These are phyloP conservation scores for Aphanomyces stellatus DNA, from an alignment of 352 stramenopile species.

Conservation along the genomic window DNA sequence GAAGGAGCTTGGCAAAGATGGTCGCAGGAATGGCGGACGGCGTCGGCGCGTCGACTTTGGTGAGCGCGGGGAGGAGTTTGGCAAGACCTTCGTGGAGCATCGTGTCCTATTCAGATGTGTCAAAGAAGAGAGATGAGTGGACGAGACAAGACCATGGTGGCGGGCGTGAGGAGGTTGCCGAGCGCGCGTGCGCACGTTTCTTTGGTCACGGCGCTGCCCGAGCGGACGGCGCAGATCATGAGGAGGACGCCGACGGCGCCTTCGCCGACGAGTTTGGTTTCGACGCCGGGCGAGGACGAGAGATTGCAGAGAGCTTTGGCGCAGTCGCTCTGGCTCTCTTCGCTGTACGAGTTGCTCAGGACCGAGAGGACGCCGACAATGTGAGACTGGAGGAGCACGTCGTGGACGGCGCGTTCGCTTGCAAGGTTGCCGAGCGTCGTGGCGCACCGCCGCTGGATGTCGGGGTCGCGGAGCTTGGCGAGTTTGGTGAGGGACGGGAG, in stretches of 20 bases:
- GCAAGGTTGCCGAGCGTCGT: conserved; percentile 64
- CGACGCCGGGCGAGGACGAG: conserved; percentile 40
- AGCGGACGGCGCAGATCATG: conserved; percentile 75
- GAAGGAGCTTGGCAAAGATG: conserved; percentile 51
- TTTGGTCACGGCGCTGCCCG: conserved; percentile 49
- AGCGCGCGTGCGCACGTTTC: conserved; percentile 57
- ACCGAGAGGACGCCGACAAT: conserved; percentile 44
- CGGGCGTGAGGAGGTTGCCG: conserved; percentile 48
- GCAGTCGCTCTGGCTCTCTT: conserved; percentile 69
- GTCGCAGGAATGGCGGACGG: conserved; percentile 36
- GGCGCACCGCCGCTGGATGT: conserved; percentile 55
- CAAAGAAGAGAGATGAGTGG: background rate
- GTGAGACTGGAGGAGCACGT: conserved; percentile 35
- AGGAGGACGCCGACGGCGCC: conserved; percentile 56
- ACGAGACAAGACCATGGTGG: conserved; percentile 31
- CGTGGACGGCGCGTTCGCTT: conserved; percentile 36
- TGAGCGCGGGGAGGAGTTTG: conserved; percentile 48
- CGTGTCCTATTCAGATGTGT: conserved; percentile 18
- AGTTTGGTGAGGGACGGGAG: conserved; percentile 51
- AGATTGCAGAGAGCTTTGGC: conserved; percentile 66
- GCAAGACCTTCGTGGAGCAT: conserved; percentile 62
- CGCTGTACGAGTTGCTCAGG: conserved; percentile 75
- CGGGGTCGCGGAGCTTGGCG: conserved; percentile 33
- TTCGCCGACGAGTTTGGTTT: conserved; percentile 42
- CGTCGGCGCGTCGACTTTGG: conserved; percentile 23